A percentile compares a stretch with the other conserved stretches of the same genome.
phyloP scores from a whole-genome alignment of 1,284 basidiomycete species.

The Puccinia triticina region DNA sequence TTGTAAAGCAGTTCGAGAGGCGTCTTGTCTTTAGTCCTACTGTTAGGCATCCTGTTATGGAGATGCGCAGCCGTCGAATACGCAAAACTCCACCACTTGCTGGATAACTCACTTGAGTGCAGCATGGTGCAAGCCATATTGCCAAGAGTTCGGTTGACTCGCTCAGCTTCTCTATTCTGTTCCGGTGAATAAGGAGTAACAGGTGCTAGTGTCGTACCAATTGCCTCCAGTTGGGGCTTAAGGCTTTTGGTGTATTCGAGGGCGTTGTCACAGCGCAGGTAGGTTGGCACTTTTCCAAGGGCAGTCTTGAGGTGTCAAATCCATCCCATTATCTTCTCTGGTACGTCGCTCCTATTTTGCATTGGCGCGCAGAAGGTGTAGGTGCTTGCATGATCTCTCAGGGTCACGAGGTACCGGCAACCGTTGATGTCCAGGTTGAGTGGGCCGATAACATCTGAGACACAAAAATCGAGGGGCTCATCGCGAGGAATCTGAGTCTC shows the following conservation, averaged over 20 bases:
- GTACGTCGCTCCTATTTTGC: background rate
- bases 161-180: slow-evolving; percentile 14
- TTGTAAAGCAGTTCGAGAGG: background rate
- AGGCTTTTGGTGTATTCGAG: background rate
- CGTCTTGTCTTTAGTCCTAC: background rate
- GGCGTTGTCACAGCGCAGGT: background rate
- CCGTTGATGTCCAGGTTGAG: background rate
- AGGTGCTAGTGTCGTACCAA: background rate
- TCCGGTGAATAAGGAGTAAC: background rate
- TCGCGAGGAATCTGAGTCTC: too few species aligned
- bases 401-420: background rate
- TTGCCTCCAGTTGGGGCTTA: background rate
- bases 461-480: background rate
- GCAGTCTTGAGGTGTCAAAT: background rate
- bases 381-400: background rate
- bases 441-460: background rate
- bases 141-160: too few species aligned
- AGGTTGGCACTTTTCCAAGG: background rate
- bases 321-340: background rate
- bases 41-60: background rate
- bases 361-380: background rate
- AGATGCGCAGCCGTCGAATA: background rate
- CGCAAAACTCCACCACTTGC: background rate
- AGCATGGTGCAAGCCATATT: slow-evolving; percentile 13
- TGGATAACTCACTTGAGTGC: background rate